phyloP scores from a whole-genome alignment of 768 basidiomycete species.

The Panaeolus papilionaceus region DNA sequence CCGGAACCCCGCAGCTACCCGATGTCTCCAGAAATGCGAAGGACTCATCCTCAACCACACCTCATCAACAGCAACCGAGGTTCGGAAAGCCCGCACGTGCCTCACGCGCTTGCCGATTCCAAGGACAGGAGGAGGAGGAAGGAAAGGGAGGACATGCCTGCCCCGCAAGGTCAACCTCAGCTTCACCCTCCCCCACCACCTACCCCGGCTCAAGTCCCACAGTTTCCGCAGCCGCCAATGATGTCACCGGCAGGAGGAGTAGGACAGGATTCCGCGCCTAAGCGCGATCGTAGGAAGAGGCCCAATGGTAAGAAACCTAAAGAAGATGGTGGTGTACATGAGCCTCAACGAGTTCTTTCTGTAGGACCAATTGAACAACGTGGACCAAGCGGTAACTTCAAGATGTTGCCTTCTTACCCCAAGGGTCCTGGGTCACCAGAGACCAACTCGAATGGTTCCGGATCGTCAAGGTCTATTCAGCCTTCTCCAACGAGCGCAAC shows the following conservation, averaged over 20 bases:
- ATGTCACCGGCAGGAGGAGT: conserved; percentile 42
- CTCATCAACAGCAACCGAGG: conserved; percentile 44
- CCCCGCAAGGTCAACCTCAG: conserved; percentile 22
- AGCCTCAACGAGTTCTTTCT: background rate
- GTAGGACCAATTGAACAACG: conserved; percentile 12
- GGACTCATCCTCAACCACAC: conserved; percentile 40
- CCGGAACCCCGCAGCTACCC: conserved; percentile 45
- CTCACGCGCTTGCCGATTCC: conserved; percentile 41
- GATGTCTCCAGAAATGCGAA: conserved; percentile 51
- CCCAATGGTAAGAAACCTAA: conserved; percentile 35
- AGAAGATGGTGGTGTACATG: conserved; percentile 26
- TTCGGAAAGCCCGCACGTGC: conserved; percentile 67
- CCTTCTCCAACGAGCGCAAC: conserved; percentile 73
- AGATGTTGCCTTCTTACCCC: conserved; percentile 28
- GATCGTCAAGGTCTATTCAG: conserved; percentile 69
- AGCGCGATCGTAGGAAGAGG: conserved; percentile 65
- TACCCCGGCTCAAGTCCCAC: conserved; percentile 21
- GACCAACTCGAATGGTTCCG: conserved; percentile 69
- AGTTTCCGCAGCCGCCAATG: conserved; percentile 29
- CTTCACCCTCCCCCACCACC: conserved; percentile 17
- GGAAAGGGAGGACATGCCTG: conserved; percentile 51
- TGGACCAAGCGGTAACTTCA: conserved; percentile 28
- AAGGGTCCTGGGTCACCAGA: conserved; percentile 62
- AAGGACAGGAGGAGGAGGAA: conserved; percentile 58
- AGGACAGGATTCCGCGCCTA: conserved; percentile 37